These are phyloP conservation scores for Trametes sanguinea DNA, from an alignment of 768 basidiomycete genomes.

Conservation along the genomic window DNA sequence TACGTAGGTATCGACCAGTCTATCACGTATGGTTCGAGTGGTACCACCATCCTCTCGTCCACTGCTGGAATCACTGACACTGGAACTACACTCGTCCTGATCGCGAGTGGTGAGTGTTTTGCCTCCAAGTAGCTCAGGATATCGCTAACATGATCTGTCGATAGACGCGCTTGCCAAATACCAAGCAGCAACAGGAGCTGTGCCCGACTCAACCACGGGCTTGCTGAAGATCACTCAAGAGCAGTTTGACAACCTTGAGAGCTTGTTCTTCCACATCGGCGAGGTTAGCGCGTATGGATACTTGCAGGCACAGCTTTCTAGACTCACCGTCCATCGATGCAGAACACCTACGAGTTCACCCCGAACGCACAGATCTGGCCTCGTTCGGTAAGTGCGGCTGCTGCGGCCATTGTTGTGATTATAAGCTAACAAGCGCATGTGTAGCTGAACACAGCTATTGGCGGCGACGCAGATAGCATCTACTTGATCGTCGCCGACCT, in stretches of 20 bases:
- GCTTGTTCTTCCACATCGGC: slow-evolving; percentile 32
- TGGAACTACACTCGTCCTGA: slow-evolving; percentile 38
- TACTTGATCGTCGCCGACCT: slow-evolving; percentile 32
- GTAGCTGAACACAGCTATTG: slow-evolving; percentile 33
- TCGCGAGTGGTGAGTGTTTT: slow-evolving; percentile 31
- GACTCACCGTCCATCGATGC: not conserved
- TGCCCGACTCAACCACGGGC: slow-evolving; percentile 27
- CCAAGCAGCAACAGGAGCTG: slow-evolving; percentile 29
- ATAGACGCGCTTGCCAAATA: slow-evolving; percentile 31
- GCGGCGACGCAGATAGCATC: slow-evolving; percentile 26
- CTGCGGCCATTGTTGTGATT: too few relatives aligned
- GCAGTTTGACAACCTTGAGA: slow-evolving; percentile 24
- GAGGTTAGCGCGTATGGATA: not conserved
- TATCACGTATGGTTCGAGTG: slow-evolving; percentile 33
- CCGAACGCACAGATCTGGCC: slow-evolving; percentile 37
- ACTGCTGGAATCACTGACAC: slow-evolving; percentile 41
- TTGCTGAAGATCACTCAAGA: slow-evolving; percentile 26
- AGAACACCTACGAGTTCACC: slow-evolving; percentile 30
- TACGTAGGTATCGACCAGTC: slow-evolving; percentile 41
- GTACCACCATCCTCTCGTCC: slow-evolving; percentile 29
- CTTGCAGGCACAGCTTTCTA: too few relatives aligned
- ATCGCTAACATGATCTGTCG: not conserved
- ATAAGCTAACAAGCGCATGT: not conserved
- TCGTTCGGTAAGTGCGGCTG: slow-evolving; percentile 19
- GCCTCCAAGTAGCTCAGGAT: too few relatives aligned